phyloP scores from a whole-genome alignment of 805 yeast genomes.

The Wickerhamomyces kurtzmanii region DNA sequence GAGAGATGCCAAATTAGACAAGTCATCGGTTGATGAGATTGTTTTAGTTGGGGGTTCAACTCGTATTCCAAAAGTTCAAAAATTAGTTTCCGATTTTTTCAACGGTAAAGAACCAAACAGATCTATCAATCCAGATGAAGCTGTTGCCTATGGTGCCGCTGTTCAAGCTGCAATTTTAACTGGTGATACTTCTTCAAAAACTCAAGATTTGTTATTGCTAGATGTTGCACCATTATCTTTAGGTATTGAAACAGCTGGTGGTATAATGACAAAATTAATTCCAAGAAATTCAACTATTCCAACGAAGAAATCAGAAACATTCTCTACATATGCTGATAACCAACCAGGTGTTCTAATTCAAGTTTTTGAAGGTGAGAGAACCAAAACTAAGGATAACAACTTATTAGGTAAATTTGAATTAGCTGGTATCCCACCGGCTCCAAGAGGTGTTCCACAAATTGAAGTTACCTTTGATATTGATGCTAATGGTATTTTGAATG shows the following conservation, averaged over 20 bases:
- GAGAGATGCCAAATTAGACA: conserved; percentile 88
- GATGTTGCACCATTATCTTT: conserved; percentile 98
- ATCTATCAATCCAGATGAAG: conserved; percentile 98
- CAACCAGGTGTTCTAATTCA: conserved; percentile 99
- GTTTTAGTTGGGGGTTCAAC: conserved; percentile 98
- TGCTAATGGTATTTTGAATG: conserved; percentile 96
- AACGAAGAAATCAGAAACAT: conserved; percentile 95
- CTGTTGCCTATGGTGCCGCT: conserved; percentile 99
- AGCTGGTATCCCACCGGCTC: conserved; percentile 96
- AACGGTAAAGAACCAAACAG: conserved; percentile 98
- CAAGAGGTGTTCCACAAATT: conserved; percentile 98
- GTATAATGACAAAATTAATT: conserved; percentile 98
- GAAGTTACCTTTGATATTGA: conserved; percentile 96
- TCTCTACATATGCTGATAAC: conserved; percentile 98
- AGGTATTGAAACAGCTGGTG: conserved; percentile 99
- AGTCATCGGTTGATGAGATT: conserved; percentile 87
- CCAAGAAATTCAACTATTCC: conserved; percentile 99
- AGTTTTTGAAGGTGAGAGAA: conserved; percentile 98
- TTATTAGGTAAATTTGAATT: conserved; percentile 95
- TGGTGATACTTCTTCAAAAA: conserved; percentile 96
- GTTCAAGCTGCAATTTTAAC: conserved; percentile 97
- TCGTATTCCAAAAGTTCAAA: conserved; percentile 98
- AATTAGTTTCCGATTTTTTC: conserved; percentile 94
- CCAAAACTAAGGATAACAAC: conserved; percentile 94
- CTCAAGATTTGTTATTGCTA: conserved; percentile 91